Conservation (phyloP, 1,284 basidiomycete genomes). For the Ceratobasidium sp. region DNA sequence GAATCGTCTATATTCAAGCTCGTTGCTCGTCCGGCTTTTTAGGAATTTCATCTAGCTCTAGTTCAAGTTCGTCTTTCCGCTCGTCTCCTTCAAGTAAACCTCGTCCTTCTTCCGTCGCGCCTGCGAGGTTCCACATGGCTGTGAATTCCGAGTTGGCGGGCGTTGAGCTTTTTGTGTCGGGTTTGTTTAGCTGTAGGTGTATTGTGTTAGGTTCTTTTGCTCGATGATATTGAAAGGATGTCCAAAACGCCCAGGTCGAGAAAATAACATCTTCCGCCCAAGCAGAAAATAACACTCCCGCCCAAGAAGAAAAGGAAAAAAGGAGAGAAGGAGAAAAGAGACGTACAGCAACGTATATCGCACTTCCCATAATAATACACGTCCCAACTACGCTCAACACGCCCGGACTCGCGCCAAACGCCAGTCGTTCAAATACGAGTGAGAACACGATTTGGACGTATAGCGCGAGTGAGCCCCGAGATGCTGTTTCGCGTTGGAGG, state of each 20-base stretch:
- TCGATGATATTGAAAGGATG: not conserved
- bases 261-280: no score
- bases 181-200: conserved; percentile 30
- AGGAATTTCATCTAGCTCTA: not conserved
- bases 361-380: conserved; percentile 70
- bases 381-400: conserved; percentile 70
- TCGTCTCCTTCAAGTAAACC: conserved; percentile 36
- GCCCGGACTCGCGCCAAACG: conserved; percentile 70
- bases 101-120: conserved; percentile 24
- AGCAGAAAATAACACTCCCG: no score
- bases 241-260: no score
- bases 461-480: conserved; percentile 71
- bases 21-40: not conserved
- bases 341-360: conserved; percentile 71
- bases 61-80: conserved; percentile 22
- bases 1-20: no score
- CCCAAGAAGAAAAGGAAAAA: not conserved
- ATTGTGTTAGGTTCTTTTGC: no score
- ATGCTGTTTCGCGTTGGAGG: conserved; percentile 74
- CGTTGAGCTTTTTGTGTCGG: conserved; percentile 4
- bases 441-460: conserved; percentile 78
- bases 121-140: conserved; percentile 37
- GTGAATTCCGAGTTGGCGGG: conserved; percentile 36
- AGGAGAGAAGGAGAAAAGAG: not conserved
- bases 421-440: conserved; percentile 69